Evolutionary conservation across 495 filamentous ascomycete species (phyloP), one percentile per base, ranked within the genome.

Genomic region (Neurospora sp.): DNA sequence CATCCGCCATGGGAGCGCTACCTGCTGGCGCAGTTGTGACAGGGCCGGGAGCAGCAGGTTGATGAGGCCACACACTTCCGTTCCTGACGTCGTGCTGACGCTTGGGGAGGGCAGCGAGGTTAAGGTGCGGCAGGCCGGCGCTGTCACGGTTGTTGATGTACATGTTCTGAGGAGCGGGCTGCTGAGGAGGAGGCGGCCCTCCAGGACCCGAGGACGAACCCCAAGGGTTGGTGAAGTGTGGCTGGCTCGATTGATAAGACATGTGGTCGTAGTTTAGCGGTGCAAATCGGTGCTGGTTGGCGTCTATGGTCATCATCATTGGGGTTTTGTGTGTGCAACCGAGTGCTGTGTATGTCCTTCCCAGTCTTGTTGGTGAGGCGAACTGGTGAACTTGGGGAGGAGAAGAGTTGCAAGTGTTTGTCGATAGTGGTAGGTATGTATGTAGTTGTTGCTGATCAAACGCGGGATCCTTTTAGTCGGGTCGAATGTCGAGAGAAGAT

Each of bases 181-280:
- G 83, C 42, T 74, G 68, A 1, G 68, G 71, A 18, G 73, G 68
- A 3, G 68, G 71, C 14, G 73, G 72, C 1, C 74, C 79, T 14
- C 77, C 47, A 40, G 77, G 41, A 18, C 77, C 73, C 37, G 80
- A 77, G 18, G 80, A 86, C 71, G 90, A 84, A 71, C 85, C 86
- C 94, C 94, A 98, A 18, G 95, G 95, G 81, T 98, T 94, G 78
- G 93, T 94, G 85, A 98, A 98, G 78, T 95, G 92, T 69, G 94
- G 93, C 65, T 88, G 81, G 70, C 85, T 90, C 42, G 81, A 80
- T 78, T 84, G 85, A 77, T 89, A 87, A 83, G 85, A 83, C 83
- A 86, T 85, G 81, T 89, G 89, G 81, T 95, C 92, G 85, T 94
- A 97, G 81, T 88, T 88, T 86, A 95, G 73, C 75, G 87, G 88